Conservation (phyloP, 257 asterid genomes). For the Nicotiana knightiana region DNA sequence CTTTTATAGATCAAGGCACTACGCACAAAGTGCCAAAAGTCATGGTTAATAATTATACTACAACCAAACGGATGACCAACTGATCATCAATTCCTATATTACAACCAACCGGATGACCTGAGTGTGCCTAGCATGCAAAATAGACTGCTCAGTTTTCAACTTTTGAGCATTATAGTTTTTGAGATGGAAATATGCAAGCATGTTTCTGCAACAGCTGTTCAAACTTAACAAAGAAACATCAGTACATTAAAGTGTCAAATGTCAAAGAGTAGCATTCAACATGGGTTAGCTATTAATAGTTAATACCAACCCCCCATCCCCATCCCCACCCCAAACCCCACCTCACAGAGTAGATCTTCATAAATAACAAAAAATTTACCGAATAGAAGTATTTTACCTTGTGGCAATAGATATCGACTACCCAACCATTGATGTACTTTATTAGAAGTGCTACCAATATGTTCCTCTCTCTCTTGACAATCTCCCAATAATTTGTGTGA, state of each 20-base stretch:
- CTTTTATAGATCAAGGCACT: background rate
- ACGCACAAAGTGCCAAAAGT: background rate
- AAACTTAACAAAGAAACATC: background rate
- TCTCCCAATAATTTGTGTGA: conserved; percentile 90
- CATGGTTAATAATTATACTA: background rate
- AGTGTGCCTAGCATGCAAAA: background rate
- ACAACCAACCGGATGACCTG: background rate
- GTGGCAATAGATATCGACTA: conserved; percentile 85
- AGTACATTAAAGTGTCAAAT: background rate
- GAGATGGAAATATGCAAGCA: background rate
- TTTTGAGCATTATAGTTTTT: background rate
- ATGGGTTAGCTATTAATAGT: background rate
- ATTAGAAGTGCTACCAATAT: conserved; percentile 69
- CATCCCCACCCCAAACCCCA: background rate
- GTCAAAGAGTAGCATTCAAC: background rate
- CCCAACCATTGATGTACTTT: conserved; percentile 88
- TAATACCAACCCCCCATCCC: background rate
- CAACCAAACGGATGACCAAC: background rate
- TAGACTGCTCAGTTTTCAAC: background rate
- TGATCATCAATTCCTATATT: background rate
- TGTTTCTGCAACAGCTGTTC: background rate
- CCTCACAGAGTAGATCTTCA: background rate
- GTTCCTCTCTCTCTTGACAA: conserved; percentile 88
- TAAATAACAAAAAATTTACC: background rate
- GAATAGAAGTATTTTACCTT: conserved; percentile 40